Evolutionary conservation across 331 rosid species (phyloP).

Genomic region (Erythrophleum ivorense): DNA sequence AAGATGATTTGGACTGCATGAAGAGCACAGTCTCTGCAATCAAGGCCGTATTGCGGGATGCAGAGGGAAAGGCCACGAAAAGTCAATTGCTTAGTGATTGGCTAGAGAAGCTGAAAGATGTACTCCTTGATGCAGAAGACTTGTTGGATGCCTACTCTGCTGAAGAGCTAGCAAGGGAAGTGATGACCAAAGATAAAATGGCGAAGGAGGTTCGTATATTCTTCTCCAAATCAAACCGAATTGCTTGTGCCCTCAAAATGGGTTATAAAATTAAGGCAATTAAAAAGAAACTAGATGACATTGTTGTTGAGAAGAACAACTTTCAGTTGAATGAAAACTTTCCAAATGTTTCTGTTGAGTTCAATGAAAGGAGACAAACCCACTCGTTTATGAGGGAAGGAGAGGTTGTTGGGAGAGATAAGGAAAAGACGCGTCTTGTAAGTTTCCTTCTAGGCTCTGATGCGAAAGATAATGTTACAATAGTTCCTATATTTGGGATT

Average conservation of each 20-base stretch:
- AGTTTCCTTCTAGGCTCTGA: background rate
- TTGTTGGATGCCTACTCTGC: conserved; percentile 28
- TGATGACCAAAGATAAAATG: background rate
- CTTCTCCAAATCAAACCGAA: conserved; percentile 1
- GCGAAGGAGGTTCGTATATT: background rate
- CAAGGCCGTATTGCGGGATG: background rate
- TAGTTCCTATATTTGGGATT: conserved; percentile 31
- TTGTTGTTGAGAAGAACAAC: background rate
- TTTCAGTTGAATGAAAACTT: background rate
- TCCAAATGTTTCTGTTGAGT: background rate
- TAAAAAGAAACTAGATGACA: background rate
- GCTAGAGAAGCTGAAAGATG: conserved; percentile 25
- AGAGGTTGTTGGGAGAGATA: conserved; percentile 36
- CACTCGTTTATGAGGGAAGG: background rate
- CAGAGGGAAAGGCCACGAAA: background rate
- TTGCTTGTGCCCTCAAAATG: background rate
- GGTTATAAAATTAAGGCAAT: conserved; percentile 4
- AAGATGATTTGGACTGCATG: background rate
- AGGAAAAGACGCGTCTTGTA: background rate
- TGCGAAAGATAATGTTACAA: background rate
- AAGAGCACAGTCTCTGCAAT: background rate
- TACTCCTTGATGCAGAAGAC: conserved; percentile 23
- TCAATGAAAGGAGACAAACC: background rate
- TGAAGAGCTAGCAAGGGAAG: background rate
- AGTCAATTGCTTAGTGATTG: background rate